These are phyloP conservation scores for Picea sitchensis DNA, from an alignment of 75 land plant genomes.

Conservation along the genomic window DNA sequence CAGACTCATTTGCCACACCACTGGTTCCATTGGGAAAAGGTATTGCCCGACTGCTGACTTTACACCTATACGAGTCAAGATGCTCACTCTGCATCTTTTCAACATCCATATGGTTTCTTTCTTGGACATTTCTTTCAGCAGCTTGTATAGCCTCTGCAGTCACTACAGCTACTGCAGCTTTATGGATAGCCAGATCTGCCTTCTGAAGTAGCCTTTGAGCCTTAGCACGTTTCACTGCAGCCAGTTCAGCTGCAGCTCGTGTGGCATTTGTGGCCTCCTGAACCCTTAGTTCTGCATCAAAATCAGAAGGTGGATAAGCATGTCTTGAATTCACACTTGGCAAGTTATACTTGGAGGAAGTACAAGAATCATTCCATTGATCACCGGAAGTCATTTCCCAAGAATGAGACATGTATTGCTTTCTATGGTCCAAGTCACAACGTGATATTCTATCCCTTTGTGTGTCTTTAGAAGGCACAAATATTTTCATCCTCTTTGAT, in stretches of 20 bases:
- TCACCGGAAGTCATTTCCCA: slow-evolving; percentile 3
- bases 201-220: slow-evolving; percentile 58
- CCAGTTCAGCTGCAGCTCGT: slow-evolving; percentile 51
- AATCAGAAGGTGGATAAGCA: slow-evolving; percentile 24
- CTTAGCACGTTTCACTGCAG: slow-evolving; percentile 51
- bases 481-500: slow-evolving; percentile 2
- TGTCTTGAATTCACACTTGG: background rate
- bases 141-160: slow-evolving; percentile 58
- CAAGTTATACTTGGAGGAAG: background rate
- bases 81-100: background rate
- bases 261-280: slow-evolving; percentile 64
- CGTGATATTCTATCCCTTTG: background rate
- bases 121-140: slow-evolving; percentile 15
- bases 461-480: background rate
- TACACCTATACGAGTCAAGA: background rate
- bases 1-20: background rate
- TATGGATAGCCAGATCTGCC: slow-evolving; percentile 62
- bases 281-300: slow-evolving; percentile 47
- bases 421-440: background rate
- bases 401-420: background rate
- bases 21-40: background rate
- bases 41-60: background rate
- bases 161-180: slow-evolving; percentile 58
- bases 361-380: background rate
- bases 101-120: background rate